Conservation (phyloP, 768 basidiomycete species). For the Collybiopsis luxurians region DNA sequence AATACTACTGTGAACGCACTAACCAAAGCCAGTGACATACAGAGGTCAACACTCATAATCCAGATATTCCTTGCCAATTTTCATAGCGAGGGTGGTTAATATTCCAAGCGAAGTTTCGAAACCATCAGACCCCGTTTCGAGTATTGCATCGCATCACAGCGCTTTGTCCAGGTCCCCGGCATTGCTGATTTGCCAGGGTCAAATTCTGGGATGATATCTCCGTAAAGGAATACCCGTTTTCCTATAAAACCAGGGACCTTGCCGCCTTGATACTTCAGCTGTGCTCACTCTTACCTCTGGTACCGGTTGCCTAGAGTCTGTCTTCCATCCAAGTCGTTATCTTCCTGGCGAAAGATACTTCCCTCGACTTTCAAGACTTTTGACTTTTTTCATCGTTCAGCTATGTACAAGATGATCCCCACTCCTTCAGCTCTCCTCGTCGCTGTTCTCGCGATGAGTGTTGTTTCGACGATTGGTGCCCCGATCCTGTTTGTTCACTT, state of each 20-base stretch:
- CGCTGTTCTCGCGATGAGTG: conserved; percentile 4
- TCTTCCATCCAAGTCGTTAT: conserved; percentile 7
- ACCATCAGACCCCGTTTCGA: conserved; percentile 1
- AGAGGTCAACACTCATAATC: too few species aligned
- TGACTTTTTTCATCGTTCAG: conserved; percentile 1
- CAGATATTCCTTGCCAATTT: too few species aligned
- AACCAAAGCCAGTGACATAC: too few species aligned
- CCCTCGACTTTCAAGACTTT: conserved; percentile 8
- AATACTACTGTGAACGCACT: too few species aligned
- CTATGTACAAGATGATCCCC: conserved; percentile 9
- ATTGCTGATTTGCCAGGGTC: background rate
- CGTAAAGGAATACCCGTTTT: background rate
- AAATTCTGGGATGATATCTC: background rate
- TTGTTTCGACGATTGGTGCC: conserved; percentile 1
- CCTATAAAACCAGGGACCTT: background rate
- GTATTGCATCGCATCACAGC: too few species aligned
- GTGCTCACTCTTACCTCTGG: conserved; percentile 8
- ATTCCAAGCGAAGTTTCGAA: background rate
- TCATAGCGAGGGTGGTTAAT: too few species aligned
- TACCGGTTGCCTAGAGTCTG: conserved; percentile 10
- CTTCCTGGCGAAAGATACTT: conserved; percentile 9
- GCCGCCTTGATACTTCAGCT: background rate
- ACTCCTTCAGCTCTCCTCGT: conserved; percentile 5
- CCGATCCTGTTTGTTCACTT: conserved; percentile 1
- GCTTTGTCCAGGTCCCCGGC: background rate